phyloP scores from a whole-genome alignment of 2,329 filamentous ascomycete species.

The Botryotinia globosa region DNA sequence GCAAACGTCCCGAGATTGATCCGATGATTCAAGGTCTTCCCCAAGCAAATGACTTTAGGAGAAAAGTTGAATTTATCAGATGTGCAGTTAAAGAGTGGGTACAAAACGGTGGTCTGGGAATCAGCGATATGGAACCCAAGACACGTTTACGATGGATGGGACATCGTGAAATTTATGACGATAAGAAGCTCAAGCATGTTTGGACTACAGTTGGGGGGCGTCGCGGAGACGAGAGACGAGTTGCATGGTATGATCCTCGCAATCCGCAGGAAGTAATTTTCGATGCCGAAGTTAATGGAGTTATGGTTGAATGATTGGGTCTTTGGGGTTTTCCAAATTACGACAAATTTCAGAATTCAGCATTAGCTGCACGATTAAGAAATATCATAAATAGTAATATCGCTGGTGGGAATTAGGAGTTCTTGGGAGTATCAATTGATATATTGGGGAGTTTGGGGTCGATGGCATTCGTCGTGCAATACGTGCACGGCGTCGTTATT shows the following conservation, averaged over 20 bases:
- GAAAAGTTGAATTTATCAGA: constrained; percentile 71
- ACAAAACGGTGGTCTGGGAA: constrained; percentile 65
- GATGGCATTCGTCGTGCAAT: constrained; percentile 4
- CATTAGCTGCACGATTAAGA: not conserved
- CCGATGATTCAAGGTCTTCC: constrained; percentile 62
- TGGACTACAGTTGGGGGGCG: constrained; percentile 67
- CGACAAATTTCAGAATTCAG: not conserved
- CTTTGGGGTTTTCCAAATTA: not conserved
- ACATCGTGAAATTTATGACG: constrained; percentile 52
- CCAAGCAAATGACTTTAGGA: constrained; percentile 68
- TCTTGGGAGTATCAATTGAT: not conserved
- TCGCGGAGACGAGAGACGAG: constrained; percentile 50
- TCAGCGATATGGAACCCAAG: constrained; percentile 54
- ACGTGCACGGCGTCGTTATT: constrained; percentile 7
- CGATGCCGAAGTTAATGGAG: constrained; percentile 32
- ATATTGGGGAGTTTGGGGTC: not conserved
- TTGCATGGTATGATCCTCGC: constrained; percentile 39
- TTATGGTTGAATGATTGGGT: constrained; percentile 20
- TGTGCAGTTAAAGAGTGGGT: constrained; percentile 70
- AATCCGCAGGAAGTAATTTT: constrained; percentile 34
- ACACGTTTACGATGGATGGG: constrained; percentile 58
- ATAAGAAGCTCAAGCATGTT: constrained; percentile 58
- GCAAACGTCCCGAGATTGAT: constrained; percentile 59
- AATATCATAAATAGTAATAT: constrained; percentile 4
- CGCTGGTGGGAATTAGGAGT: not conserved